A percentile compares a stretch with the other conserved stretches of the same genome.
These are phyloP conservation scores for Ascocoryne sarcoides DNA, from an alignment of 2,329 filamentous ascomycete genomes.

Conservation along the genomic window DNA sequence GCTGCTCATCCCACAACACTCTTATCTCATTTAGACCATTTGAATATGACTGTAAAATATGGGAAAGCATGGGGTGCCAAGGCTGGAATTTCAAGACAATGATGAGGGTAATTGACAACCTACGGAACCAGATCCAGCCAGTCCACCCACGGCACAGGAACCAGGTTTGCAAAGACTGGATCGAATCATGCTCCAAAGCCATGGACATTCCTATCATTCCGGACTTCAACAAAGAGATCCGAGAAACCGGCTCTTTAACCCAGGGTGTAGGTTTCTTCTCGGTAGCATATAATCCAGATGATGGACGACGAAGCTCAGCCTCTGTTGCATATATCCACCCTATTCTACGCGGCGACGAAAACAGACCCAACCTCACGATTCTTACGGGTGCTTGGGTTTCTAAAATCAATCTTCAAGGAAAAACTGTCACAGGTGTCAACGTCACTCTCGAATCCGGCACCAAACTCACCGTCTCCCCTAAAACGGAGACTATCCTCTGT, in stretches of 20 bases:
- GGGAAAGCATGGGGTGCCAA: slow-evolving; percentile 72
- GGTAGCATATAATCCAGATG: slow-evolving; percentile 83
- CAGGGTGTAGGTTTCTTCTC: slow-evolving; percentile 84
- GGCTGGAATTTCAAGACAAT: slow-evolving; percentile 85
- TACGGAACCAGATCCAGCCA: slow-evolving; percentile 84
- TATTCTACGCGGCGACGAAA: slow-evolving; percentile 74
- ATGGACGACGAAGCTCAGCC: slow-evolving; percentile 74
- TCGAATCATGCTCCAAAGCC: slow-evolving; percentile 68
- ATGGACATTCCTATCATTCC: slow-evolving; percentile 72
- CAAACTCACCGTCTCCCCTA: slow-evolving; percentile 50
- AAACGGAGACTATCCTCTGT: slow-evolving; percentile 56
- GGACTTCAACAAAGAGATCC: slow-evolving; percentile 84
- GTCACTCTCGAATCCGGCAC: slow-evolving; percentile 49
- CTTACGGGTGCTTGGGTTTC: slow-evolving; percentile 84
- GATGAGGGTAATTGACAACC: slow-evolving; percentile 70
- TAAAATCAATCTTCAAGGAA: slow-evolving; percentile 63
- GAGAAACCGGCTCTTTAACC: slow-evolving; percentile 59
- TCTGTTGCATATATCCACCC: slow-evolving; percentile 91
- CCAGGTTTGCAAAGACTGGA: slow-evolving; percentile 87
- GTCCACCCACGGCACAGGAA: slow-evolving; percentile 80
- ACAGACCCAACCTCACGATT: slow-evolving; percentile 73
- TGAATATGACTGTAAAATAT: slow-evolving; percentile 77
- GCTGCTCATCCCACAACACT: slow-evolving; percentile 90
- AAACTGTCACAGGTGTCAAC: slow-evolving; percentile 65
- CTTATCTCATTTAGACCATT: slow-evolving; percentile 89